phyloP scores from a whole-genome alignment of 1,284 basidiomycete species.

The Malassezia globosa region DNA sequence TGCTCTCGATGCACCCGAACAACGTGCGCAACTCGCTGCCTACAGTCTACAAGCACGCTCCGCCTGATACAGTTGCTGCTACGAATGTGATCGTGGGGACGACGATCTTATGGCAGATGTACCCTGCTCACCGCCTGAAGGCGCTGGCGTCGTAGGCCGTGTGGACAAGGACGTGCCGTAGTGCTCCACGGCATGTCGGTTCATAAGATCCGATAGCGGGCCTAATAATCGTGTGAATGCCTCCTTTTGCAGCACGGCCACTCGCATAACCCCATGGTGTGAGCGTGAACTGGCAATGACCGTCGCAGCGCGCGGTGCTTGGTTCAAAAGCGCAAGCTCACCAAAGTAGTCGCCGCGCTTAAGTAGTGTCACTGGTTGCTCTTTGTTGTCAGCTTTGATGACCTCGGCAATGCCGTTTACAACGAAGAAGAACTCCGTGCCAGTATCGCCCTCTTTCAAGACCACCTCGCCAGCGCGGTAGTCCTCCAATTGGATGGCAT shows the following conservation, averaged over 20 bases:
- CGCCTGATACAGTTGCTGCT: too few species aligned
- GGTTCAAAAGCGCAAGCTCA: conserved; percentile 71
- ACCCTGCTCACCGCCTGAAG: neutral
- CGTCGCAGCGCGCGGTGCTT: conserved; percentile 80
- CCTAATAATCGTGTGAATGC: conserved; percentile 90
- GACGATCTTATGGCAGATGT: neutral
- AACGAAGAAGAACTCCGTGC: conserved; percentile 93
- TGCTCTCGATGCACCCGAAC: conserved; percentile 24
- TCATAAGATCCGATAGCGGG: conserved; percentile 75
- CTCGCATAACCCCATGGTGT: conserved; percentile 49
- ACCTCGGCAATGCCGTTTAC: conserved; percentile 84
- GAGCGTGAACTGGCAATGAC: conserved; percentile 61
- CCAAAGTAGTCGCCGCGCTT: conserved; percentile 95
- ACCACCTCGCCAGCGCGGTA: conserved; percentile 75
- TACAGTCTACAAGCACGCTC: conserved; percentile 3
- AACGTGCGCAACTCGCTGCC: conserved; percentile 2
- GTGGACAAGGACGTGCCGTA: conserved; percentile 26
- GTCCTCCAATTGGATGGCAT: conserved; percentile 74
- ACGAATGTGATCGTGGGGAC: neutral
- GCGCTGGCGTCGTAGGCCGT: neutral
- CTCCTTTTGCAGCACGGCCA: conserved; percentile 81
- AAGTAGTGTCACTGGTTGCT: conserved; percentile 57
- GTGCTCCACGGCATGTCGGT: conserved; percentile 57
- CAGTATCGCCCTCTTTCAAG: conserved; percentile 81
- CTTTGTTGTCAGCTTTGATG: conserved; percentile 54